These are phyloP conservation scores for Dendrobium nobile DNA, from an alignment of 106 monocot species.

Conservation along the genomic window DNA sequence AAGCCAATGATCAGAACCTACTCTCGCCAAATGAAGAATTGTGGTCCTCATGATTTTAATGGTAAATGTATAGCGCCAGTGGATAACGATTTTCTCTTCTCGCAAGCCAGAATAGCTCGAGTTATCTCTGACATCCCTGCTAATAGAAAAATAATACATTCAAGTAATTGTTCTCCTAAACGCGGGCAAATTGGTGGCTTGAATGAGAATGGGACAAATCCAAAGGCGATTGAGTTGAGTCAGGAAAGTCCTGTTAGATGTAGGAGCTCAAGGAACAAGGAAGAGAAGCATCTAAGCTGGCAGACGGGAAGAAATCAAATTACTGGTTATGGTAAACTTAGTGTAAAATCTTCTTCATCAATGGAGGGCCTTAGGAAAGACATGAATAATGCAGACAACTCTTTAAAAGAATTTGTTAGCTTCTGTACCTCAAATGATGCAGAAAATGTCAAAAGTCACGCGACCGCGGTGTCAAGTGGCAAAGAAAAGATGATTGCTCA, in stretches of 20 bases:
- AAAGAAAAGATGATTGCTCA: constrained; percentile 26
- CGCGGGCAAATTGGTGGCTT: not conserved
- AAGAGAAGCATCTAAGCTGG: constrained; percentile 5
- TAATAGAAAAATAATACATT: not conserved
- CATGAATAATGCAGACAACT: not conserved
- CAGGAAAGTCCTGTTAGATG: constrained; percentile 10
- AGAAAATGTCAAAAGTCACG: not conserved
- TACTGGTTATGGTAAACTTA: not conserved
- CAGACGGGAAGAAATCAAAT: not conserved
- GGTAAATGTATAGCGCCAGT: not conserved
- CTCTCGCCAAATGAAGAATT: not conserved
- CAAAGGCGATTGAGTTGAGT: constrained; percentile 9
- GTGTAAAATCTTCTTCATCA: not conserved
- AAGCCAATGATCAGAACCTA: not conserved
- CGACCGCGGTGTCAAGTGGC: constrained; percentile 3
- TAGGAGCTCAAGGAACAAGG: constrained; percentile 2
- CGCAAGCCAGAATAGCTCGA: constrained; percentile 23
- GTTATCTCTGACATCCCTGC: constrained; percentile 5
- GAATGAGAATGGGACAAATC: constrained; percentile 5
- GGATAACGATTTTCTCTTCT: constrained; percentile 28
- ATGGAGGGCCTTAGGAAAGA: not conserved
- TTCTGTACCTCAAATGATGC: not conserved
- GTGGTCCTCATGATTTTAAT: not conserved
- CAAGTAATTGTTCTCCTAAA: not conserved
- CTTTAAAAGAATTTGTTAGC: not conserved